Base-by-base conservation (phyloP, 139 green algal species). In the Monoraphidium neglectum region DNA sequence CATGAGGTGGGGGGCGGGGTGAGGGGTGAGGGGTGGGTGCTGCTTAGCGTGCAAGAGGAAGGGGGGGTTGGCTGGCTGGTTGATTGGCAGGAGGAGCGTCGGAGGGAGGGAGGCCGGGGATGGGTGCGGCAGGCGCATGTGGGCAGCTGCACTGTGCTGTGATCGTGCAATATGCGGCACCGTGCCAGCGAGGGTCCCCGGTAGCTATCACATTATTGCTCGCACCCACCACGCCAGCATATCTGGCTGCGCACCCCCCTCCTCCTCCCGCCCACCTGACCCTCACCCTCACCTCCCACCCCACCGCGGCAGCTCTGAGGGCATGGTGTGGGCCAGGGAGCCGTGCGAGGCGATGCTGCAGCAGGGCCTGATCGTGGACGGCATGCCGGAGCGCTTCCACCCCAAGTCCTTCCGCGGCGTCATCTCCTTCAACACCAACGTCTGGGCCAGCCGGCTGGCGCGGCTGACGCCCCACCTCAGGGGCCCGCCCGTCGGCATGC, bases 391-490 rank as follows among this genome's bases (percentile, higher is more conserved):
- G 71, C 79, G 84, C 46, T 54, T 88, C 28, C 79, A 92, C 66
- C 88, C 88, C 0, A 88, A 87, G 65, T 77, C 64, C 59, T 89
- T 93, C 51, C 77, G 85, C 16, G 75, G 76, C 8, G 66, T 70
- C 1, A 87, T 94, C 73, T 84, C 80, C 15, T 81, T 91, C 71
- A 92, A 92, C 79, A 93, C 88, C 36, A 93, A 94, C 71, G 30
- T 94, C 0, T 92, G 86, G 86, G 82, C 85, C 10, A 70, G 18
- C 70, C 35, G 57, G 43, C 32, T 35, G 33, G 30, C 8, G 32
- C 21, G 51, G 23, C 61, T 53, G 26, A 33, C 30, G 5, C 37
- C 51, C 2, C 51, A 56, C 36, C 16, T 56, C 33, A 49, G 70
- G 65, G 64, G 74, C 18, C 63, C 74, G 36, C 21, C 74, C 26